Percentiles rank a stretch among this genome's conserved stretches.
Conservation (phyloP, 208 protist species). For the Balamuthia mandrillaris region DNA sequence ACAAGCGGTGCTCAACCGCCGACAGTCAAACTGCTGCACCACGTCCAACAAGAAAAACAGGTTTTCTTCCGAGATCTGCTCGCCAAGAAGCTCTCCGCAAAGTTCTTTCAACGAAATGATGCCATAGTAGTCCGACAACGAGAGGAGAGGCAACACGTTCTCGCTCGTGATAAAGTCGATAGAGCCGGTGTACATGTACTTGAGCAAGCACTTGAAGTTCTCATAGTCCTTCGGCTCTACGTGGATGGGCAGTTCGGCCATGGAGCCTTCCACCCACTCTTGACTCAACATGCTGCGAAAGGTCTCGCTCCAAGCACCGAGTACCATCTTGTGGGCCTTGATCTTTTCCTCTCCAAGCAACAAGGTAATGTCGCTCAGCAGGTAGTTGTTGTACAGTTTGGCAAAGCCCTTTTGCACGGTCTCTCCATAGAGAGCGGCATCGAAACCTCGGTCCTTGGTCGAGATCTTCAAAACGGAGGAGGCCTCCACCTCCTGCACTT, state of each 20-base stretch:
- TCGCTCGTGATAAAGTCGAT: constrained; percentile 5
- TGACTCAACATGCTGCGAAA: not conserved
- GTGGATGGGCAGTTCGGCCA: not conserved
- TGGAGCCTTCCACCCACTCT: not conserved
- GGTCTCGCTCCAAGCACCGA: not conserved
- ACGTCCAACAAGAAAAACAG: not conserved
- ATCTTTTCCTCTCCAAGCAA: not conserved
- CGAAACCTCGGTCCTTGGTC: not conserved
- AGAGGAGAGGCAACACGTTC: not conserved
- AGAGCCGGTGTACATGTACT: not conserved
- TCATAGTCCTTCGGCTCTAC: not conserved
- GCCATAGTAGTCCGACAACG: constrained; percentile 4
- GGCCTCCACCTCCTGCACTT: not conserved
- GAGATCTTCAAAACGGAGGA: not conserved
- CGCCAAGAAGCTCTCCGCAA: not conserved
- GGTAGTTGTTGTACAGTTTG: not conserved
- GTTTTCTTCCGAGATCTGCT: constrained; percentile 5
- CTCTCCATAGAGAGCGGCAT: not conserved
- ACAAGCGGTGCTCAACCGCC: not conserved
- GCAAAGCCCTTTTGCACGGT: not conserved
- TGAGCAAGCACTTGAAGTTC: not conserved
- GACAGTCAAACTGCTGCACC: not conserved
- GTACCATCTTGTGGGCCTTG: not conserved
- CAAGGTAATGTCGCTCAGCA: not conserved
- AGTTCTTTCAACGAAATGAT: not conserved